Conservation (phyloP, 163 green algal species). For the Trebouxia gelatinosa region DNA sequence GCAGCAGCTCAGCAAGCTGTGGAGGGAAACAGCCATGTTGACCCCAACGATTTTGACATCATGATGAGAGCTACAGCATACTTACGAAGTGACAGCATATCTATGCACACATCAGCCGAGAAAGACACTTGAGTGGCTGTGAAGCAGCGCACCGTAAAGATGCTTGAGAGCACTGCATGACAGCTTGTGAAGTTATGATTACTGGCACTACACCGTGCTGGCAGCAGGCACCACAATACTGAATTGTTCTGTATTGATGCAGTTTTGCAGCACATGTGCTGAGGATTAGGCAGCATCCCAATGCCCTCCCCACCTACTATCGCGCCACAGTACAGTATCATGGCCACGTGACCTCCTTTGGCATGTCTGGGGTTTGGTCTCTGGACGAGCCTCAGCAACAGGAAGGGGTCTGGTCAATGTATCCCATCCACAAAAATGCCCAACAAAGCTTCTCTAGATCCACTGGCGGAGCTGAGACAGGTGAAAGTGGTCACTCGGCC, state of each 20-base stretch:
- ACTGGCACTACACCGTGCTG: neutral
- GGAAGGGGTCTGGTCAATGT: slow-evolving; percentile 13
- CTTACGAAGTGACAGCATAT: too few species aligned
- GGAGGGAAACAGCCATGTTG: too few species aligned
- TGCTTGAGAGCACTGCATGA: neutral
- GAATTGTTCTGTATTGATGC: too few species aligned
- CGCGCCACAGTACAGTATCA: neutral
- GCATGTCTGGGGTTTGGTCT: neutral
- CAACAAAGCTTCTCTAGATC: neutral
- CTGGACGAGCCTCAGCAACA: neutral
- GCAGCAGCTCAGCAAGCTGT: too few species aligned
- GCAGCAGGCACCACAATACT: too few species aligned
- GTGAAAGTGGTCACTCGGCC: neutral
- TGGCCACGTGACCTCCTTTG: slow-evolving; percentile 19
- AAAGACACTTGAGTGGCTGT: too few species aligned
- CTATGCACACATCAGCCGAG: too few species aligned
- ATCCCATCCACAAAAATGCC: neutral
- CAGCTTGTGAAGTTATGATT: neutral
- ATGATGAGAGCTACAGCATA: too few species aligned
- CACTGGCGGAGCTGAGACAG: neutral
- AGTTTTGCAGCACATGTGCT: slow-evolving; percentile 11
- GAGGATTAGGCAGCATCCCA: neutral
- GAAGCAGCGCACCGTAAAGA: too few species aligned
- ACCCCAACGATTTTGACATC: too few species aligned
- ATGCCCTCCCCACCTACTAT: slow-evolving; percentile 12